phyloP scores from a whole-genome alignment of 495 filamentous ascomycete species.

The Immersiella caudata region DNA sequence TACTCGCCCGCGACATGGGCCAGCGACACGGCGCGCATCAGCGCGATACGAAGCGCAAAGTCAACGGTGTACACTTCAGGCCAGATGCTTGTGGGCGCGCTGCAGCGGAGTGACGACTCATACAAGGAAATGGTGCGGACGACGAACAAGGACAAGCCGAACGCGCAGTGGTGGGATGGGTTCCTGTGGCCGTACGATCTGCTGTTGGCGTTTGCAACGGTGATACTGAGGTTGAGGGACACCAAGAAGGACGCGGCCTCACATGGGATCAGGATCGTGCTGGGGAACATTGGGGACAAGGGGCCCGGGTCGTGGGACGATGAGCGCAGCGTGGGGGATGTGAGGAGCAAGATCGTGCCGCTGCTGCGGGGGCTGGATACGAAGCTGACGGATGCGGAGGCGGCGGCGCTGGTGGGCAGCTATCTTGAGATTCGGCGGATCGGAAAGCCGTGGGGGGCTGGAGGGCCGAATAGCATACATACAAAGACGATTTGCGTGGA shows the following conservation, averaged over 20 bases:
- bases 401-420: neutral
- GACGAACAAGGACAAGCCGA: neutral
- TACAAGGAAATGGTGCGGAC: neutral
- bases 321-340: neutral
- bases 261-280: neutral
- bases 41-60: neutral
- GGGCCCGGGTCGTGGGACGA: neutral
- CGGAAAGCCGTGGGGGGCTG: neutral
- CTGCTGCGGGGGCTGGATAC: neutral
- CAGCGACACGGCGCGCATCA: neutral
- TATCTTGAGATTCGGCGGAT: neutral
- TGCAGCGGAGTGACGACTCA: neutral
- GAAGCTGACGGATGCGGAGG: neutral
- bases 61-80: neutral
- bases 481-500: slow-evolving; percentile 1
- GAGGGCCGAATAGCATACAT: neutral
- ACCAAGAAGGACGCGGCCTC: neutral
- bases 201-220: neutral
- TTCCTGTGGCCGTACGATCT: slow-evolving; percentile 4
- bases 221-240: neutral
- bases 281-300: neutral
- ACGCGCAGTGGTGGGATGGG: slow-evolving; percentile 1
- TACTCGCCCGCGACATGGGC: neutral
- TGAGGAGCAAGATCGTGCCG: neutral
- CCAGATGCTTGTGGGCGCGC: neutral